Percentiles rank a stretch among this genome's conserved stretches.
phyloP scores from a whole-genome alignment of 2,329 filamentous ascomycete species.

The Mycogone perniciosa region DNA sequence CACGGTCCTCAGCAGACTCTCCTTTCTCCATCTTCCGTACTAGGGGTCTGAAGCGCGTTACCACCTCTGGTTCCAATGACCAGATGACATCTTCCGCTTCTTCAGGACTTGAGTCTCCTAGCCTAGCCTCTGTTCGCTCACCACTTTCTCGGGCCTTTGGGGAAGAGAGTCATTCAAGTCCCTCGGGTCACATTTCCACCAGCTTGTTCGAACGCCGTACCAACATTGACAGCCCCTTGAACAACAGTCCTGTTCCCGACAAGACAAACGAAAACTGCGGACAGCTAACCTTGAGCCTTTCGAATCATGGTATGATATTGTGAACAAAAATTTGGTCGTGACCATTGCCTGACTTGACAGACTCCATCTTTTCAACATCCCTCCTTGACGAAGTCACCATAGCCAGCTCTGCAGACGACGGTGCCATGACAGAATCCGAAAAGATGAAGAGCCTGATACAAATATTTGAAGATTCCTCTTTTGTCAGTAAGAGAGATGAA shows the following conservation, averaged over 20 bases:
- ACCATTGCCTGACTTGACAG: background rate
- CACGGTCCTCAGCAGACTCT: conserved; percentile 34
- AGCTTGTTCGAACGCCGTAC: conserved; percentile 6
- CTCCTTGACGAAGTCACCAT: background rate
- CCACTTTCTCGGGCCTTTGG: conserved; percentile 22
- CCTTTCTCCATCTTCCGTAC: conserved; percentile 39
- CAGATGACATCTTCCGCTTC: conserved; percentile 17
- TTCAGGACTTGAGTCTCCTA: conserved; percentile 21
- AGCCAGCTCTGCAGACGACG: background rate
- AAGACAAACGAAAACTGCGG: background rate
- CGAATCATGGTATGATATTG: conserved; percentile 2
- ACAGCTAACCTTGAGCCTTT: background rate
- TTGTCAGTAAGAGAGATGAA: background rate
- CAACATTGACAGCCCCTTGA: conserved; percentile 2
- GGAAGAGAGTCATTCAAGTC: conserved; percentile 17
- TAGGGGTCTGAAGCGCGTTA: conserved; percentile 24
- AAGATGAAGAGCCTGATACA: conserved; percentile 10
- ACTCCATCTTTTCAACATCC: background rate
- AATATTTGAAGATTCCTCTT: conserved; percentile 6
- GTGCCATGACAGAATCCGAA: conserved; percentile 8
- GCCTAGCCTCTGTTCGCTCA: conserved; percentile 21
- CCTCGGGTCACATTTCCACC: conserved; percentile 14
- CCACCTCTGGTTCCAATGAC: conserved; percentile 15
- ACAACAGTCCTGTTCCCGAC: background rate
- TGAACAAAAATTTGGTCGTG: background rate